These are phyloP conservation scores for Colletotrichum eremochloae DNA, from an alignment of 2,329 filamentous ascomycete species.

Conservation along the genomic window DNA sequence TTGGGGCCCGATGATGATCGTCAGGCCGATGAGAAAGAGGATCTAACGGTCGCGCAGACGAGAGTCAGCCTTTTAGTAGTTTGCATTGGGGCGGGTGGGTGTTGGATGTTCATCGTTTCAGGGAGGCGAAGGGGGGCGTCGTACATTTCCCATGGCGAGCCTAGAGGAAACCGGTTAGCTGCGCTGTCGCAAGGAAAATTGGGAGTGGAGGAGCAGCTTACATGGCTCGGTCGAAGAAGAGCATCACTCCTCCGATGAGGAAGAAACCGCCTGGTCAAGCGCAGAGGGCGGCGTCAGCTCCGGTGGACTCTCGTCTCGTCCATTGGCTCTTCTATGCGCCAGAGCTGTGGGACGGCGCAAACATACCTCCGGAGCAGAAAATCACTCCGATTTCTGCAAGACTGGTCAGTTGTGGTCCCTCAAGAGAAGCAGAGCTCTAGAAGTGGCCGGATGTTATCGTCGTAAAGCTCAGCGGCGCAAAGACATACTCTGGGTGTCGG, in stretches of 20 bases:
- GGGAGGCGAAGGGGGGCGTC: slow-evolving; percentile 45
- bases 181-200: slow-evolving; percentile 11
- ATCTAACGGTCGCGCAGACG: slow-evolving; percentile 69
- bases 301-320: not conserved
- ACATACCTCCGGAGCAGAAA: slow-evolving; percentile 97
- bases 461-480: slow-evolving; percentile 5
- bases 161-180: slow-evolving; percentile 58
- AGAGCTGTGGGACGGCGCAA: slow-evolving; percentile 45
- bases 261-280: slow-evolving; percentile 84
- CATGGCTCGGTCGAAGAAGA: slow-evolving; percentile 99
- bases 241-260: slow-evolving; percentile 90
- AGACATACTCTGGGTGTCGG: slow-evolving; percentile 92
- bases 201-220: slow-evolving; percentile 58
- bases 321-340: slow-evolving; percentile 43
- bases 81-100: slow-evolving; percentile 10
- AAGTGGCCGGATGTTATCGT: not conserved
- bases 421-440: slow-evolving; percentile 7
- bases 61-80: slow-evolving; percentile 18
- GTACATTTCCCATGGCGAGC: slow-evolving; percentile 97
- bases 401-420: slow-evolving; percentile 48
- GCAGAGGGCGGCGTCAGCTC: slow-evolving; percentile 36
- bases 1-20: slow-evolving; percentile 91
- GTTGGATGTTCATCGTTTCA: slow-evolving; percentile 22
- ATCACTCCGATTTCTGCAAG: slow-evolving; percentile 91
- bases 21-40: slow-evolving; percentile 96